Evolutionary conservation across 768 basidiomycete genomes (phyloP).

Genomic region (Phylloporus arenicola): DNA sequence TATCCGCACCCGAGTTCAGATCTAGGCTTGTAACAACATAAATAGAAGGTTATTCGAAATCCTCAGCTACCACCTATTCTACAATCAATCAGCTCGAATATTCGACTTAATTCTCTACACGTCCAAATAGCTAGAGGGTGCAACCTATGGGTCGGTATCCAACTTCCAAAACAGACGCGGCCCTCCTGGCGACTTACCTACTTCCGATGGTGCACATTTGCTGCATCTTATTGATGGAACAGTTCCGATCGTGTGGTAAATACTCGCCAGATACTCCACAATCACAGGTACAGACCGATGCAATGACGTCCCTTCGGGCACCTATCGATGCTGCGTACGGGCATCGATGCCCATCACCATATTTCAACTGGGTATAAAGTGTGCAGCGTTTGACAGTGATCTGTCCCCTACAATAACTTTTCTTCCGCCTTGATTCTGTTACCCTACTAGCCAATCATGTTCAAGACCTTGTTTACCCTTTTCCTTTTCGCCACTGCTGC

Average conservation of each 20-base stretch:
- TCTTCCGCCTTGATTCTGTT: background rate
- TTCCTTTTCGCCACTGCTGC: conserved; percentile 30
- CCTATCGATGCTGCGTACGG: background rate
- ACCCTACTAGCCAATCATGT: conserved; percentile 7
- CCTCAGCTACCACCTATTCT: no score
- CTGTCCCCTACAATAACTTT: background rate
- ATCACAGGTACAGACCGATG: background rate
- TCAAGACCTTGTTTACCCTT: conserved; percentile 5
- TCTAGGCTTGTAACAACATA: no score
- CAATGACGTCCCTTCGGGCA: background rate
- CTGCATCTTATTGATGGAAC: background rate
- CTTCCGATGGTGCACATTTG: background rate
- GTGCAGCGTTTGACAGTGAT: background rate
- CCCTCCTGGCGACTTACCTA: background rate
- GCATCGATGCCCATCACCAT: conserved; percentile 1
- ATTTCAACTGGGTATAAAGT: background rate
- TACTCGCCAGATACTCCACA: background rate
- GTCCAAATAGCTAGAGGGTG: background rate
- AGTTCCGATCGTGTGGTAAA: background rate
- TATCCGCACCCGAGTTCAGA: no score
- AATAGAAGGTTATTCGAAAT: no score
- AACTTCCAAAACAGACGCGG: background rate
- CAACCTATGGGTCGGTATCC: background rate
- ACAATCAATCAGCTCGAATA: no score
- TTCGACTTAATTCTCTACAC: background rate